Evolutionary conservation across 495 filamentous ascomycete genomes (phyloP), one percentile per base, ranked within the genome.

Genomic region (Lasiosphaeria miniovina): DNA sequence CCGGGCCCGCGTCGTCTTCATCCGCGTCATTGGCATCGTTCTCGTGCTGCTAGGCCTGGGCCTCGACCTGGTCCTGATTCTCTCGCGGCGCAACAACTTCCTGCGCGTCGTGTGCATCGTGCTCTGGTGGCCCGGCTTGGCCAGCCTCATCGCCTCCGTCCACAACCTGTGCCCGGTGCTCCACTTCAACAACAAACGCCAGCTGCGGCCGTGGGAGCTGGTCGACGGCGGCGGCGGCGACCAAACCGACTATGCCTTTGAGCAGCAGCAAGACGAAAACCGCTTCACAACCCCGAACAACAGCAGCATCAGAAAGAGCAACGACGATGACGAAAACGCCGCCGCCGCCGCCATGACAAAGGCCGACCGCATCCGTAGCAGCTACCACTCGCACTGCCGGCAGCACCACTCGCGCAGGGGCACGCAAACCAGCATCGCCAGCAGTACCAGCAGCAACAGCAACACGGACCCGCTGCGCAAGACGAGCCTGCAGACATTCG

Each of bases 151-250:
- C 49, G 82, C 85, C 36, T 84, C 80, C 3, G 77, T 72, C 65
- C 84, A 83, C 65, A 84, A 82, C 61, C 82, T 88, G 75, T 89
- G 86, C 67, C 76, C 88, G n/a, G 75, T 77, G 55, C 71, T 89
- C 1, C 83, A 88, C 64, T 80, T 48, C n/a, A 50, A 58, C 17
- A 80, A 85, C 63, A 79, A 77, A 61, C 80, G 86, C 15, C 85
- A 89, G 66, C 70, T 89, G 0, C 80, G 84, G 9, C 86, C 88
- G 0, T 91, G 88, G 88, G 88, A 90, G 68, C 48, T 86, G 14
- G 84, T 84, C 66, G 35, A 24, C 34, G 65, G 67, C 14, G 74
- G 73, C 41, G 35, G 4, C 11, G 48, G 36, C 11, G 46, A 57
- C 24, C 24, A 24, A 24, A 24, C 24, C 24, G 24, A 24, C 2